Evolutionary conservation across 2,329 filamentous ascomycete species (phyloP).

Genomic region (Daldinia sp.): DNA sequence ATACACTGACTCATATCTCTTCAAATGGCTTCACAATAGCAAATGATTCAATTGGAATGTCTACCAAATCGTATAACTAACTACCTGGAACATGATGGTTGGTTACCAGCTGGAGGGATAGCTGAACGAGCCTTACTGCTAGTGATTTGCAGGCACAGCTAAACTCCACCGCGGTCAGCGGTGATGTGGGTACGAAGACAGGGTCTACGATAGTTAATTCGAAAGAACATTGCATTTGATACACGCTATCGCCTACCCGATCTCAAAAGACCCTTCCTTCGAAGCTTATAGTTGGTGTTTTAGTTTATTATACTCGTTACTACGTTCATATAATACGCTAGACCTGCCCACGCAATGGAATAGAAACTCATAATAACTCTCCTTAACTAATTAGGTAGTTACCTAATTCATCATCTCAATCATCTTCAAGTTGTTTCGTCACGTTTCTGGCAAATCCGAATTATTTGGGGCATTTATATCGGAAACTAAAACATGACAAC

Average conservation of each 20-base stretch:
- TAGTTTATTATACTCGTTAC: not conserved
- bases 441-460: not conserved
- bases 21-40: too few species aligned
- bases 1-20: constrained; percentile 1
- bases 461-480: not conserved
- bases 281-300: constrained; percentile 4
- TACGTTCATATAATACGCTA: constrained; percentile 17
- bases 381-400: too few species aligned
- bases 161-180: constrained; percentile 4
- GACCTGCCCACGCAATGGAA: constrained; percentile 6
- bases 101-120: constrained; percentile 1
- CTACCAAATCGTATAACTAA: too few species aligned
- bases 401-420: not conserved
- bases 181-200: constrained; percentile 24
- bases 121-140: constrained; percentile 30
- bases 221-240: constrained; percentile 32
- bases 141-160: not conserved
- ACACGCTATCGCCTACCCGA: not conserved
- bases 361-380: not conserved
- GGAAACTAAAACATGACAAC: constrained; percentile 16
- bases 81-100: not conserved
- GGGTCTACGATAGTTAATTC: constrained; percentile 25
- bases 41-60: not conserved
- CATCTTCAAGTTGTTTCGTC: not conserved
- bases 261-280: constrained; percentile 29